Evolutionary conservation across 2,329 filamentous ascomycete genomes (phyloP).

Genomic region (Exserohilum turcica): DNA sequence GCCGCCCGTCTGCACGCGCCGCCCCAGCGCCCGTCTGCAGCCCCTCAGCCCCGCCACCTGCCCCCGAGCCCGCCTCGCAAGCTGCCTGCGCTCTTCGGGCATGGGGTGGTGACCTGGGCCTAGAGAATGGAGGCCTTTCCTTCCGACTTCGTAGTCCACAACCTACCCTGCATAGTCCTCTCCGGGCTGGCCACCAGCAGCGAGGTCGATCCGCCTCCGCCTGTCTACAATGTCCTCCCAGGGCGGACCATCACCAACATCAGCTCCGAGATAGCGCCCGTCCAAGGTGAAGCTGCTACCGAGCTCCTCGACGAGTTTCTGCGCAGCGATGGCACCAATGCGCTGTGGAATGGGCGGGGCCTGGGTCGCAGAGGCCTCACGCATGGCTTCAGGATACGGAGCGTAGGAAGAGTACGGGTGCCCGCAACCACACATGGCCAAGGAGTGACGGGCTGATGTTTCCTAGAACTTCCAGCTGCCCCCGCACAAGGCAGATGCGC

Average conservation of each 20-base stretch:
- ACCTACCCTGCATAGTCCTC: slow-evolving; percentile 81
- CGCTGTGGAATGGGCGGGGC: slow-evolving; percentile 70
- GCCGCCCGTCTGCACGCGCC: slow-evolving; percentile 4
- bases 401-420: slow-evolving; percentile 75
- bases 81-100: slow-evolving; percentile 12
- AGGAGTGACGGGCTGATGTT: slow-evolving; percentile 27
- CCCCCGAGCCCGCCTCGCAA: not conserved
- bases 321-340: slow-evolving; percentile 65
- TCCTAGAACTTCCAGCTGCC: slow-evolving; percentile 61
- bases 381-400: slow-evolving; percentile 69
- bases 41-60: slow-evolving; percentile 8
- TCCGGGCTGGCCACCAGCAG: slow-evolving; percentile 66
- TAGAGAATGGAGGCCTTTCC: slow-evolving; percentile 77
- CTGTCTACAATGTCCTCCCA: slow-evolving; percentile 48
- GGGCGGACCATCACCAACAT: slow-evolving; percentile 63
- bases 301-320: slow-evolving; percentile 70
- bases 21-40: slow-evolving; percentile 6
- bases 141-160: slow-evolving; percentile 79
- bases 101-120: slow-evolving; percentile 39
- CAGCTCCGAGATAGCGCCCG: slow-evolving; percentile 70
- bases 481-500: slow-evolving; percentile 66
- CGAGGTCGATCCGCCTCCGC: slow-evolving; percentile 50
- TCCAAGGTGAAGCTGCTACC: slow-evolving; percentile 69
- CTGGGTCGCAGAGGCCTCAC: slow-evolving; percentile 52
- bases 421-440: slow-evolving; percentile 22